phyloP scores from a whole-genome alignment of 2,329 filamentous ascomycete species.

The Fusarium luffae region DNA sequence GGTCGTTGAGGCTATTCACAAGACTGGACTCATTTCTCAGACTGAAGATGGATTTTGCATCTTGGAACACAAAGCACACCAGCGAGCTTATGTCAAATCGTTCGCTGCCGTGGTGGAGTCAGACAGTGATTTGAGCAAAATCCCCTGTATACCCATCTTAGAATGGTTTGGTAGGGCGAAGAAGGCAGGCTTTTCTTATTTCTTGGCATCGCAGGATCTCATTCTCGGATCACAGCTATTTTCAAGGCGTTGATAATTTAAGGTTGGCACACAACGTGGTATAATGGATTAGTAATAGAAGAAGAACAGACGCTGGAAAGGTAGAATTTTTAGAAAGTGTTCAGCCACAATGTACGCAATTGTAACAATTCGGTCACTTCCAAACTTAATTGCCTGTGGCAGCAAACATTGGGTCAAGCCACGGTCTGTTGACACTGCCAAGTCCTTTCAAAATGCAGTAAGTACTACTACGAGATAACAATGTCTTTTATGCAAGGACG shows the following conservation, averaged over 20 bases:
- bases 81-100: not conserved
- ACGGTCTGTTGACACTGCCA: not conserved
- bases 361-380: not conserved
- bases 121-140: not conserved
- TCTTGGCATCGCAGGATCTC: not conserved
- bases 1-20: not conserved
- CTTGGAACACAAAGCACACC: not conserved
- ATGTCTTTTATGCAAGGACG: not conserved
- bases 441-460: not conserved
- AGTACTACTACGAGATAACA: not conserved
- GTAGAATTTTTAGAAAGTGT: not conserved
- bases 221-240: not conserved
- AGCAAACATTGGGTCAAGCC: not conserved
- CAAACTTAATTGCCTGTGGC: not conserved
- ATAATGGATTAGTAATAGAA: not conserved
- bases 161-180: not conserved
- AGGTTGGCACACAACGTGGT: not conserved
- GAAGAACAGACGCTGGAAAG: not conserved
- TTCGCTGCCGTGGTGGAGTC: not conserved
- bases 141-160: not conserved
- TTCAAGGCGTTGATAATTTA: not conserved
- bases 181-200: not conserved
- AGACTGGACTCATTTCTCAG: not conserved
- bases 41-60: not conserved
- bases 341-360: not conserved